A percentile compares a stretch with the other conserved stretches of the same genome.
Evolutionary conservation across 345 rosid species (phyloP).

Genomic region (Salix brachista): DNA sequence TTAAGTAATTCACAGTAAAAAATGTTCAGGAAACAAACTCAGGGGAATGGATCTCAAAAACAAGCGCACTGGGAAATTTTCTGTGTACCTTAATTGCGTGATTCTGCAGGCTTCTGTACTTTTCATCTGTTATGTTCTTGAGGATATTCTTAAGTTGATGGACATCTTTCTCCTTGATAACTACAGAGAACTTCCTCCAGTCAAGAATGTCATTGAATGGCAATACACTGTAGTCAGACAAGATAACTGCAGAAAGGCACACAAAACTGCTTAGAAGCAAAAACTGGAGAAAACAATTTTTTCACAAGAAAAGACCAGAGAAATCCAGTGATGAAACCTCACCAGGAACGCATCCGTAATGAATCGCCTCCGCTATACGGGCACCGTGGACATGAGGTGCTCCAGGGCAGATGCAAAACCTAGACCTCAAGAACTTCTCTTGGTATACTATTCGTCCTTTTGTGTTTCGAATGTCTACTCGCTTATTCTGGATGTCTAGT

Average conservation of each 20-base stretch:
- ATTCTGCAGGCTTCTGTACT: constrained; percentile 59
- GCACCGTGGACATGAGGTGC: constrained; percentile 9
- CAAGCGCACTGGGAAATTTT: too few relatives aligned
- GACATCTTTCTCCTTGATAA: constrained; percentile 69
- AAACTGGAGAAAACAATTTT: too few relatives aligned
- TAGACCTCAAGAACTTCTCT: constrained; percentile 6
- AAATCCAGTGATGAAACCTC: constrained; percentile 7
- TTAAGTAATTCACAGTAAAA: too few relatives aligned
- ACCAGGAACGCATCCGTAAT: constrained; percentile 98
- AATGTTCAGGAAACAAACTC: too few relatives aligned
- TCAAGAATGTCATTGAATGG: constrained; percentile 86
- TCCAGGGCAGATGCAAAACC: constrained; percentile 24
- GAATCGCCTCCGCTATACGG: constrained; percentile 79
- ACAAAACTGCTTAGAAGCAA: too few relatives aligned
- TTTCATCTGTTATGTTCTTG: constrained; percentile 60
- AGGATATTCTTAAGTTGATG: constrained; percentile 78
- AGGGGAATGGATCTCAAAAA: too few relatives aligned
- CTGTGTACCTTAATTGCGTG: constrained; percentile 67
- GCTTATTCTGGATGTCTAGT: constrained; percentile 12
- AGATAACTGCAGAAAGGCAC: constrained; percentile 50
- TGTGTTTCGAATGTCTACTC: constrained; percentile 5
- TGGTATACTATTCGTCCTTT: neutral
- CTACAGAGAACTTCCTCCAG: constrained; percentile 74
- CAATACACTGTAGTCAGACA: constrained; percentile 81
- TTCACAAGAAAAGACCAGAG: neutral